Percentiles rank a stretch among this genome's conserved stretches.
phyloP scores from a whole-genome alignment of 352 stramenopile genomes.

The Phytophthora melonis region DNA sequence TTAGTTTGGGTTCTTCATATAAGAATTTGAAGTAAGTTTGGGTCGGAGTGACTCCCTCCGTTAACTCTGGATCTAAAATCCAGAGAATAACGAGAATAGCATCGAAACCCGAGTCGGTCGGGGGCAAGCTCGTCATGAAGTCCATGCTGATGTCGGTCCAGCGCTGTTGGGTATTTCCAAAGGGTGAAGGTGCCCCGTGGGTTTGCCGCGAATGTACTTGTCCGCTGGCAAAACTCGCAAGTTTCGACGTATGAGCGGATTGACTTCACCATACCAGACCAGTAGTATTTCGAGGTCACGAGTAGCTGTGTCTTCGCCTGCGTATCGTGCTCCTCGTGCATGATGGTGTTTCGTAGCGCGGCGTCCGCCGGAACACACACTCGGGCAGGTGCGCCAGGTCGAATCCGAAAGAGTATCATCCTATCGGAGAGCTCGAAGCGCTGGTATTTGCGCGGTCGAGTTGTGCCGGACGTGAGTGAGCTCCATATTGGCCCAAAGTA shows the following conservation, averaged over 20 bases:
- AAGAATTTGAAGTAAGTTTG: too few relatives aligned
- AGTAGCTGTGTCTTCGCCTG: constrained; percentile 15
- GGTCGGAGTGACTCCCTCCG: too few relatives aligned
- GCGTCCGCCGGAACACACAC: constrained; percentile 3
- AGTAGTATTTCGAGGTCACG: constrained; percentile 19
- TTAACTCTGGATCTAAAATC: too few relatives aligned
- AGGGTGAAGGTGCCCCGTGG: constrained; percentile 5
- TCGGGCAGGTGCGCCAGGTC: constrained; percentile 3
- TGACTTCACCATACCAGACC: not conserved
- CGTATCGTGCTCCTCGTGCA: constrained; percentile 12
- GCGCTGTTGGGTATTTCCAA: constrained; percentile 11
- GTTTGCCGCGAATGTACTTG: constrained; percentile 7
- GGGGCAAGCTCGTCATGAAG: constrained; percentile 11
- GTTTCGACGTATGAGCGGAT: constrained; percentile 6
- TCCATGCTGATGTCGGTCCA: constrained; percentile 23
- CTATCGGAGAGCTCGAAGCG: not conserved
- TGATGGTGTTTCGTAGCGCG: constrained; percentile 2
- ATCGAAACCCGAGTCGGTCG: not conserved
- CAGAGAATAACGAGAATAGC: constrained; percentile 2
- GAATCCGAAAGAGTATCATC: constrained; percentile 5
- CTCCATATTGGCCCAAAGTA: constrained; percentile 4
- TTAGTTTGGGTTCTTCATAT: too few relatives aligned
- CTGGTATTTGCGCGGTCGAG: constrained; percentile 1
- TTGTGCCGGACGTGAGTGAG: not conserved
- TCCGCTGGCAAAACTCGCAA: constrained; percentile 20